Base-by-base conservation (phyloP, 257 asterid genomes). In the Linderniella brevidens region DNA sequence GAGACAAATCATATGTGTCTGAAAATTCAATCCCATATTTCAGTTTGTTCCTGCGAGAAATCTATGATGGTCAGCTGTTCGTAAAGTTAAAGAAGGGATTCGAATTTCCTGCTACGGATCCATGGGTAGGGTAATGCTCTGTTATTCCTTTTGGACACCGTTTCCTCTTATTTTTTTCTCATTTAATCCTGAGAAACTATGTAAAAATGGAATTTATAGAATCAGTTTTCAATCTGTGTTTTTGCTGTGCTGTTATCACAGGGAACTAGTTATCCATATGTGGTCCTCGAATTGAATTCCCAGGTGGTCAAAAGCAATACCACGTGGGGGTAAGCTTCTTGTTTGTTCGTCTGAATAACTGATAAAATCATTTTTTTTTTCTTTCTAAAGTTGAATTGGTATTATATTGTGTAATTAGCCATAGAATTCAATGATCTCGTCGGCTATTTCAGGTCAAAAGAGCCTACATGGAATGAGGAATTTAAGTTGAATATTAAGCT, bases 221-320 rank as follows among this genome's bases (percentile, higher is more conserved):
- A 25, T 25, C 32, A 25, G 6, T 25, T 25, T 25, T 14, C 32
- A 25, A 25, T 25, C 4, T 25, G n/a, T 25, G 32, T 2, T 6
- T 2, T 25, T 3, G 6, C 6, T 2, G 6, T 6, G 32, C 32
- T 25, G 32, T 25, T 25, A 25, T 69, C 49, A 35, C 76, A 90
- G 99, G 99, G 99, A 64, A 85, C 96, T 45, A 90, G 99, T 59
- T 96, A 90, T 77, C 99, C 99, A 29, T 90, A 90, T 59, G 94
- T 81, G 54, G 73, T 90, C 57, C 45, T 81, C 63, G 83, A 85
- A 58, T 64, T 90, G 72, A 83, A 85, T 47, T 55, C 79, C 66
- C 94, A 81, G 75, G 72, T 60, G 50, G 78, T 64, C 61, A 85
- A 79, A 69, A 90, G 94, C 84, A 79, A 81, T 64, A 74, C 79